Conservation (phyloP, 2,329 filamentous ascomycete species). For the Aspergillus thermomutatus region DNA sequence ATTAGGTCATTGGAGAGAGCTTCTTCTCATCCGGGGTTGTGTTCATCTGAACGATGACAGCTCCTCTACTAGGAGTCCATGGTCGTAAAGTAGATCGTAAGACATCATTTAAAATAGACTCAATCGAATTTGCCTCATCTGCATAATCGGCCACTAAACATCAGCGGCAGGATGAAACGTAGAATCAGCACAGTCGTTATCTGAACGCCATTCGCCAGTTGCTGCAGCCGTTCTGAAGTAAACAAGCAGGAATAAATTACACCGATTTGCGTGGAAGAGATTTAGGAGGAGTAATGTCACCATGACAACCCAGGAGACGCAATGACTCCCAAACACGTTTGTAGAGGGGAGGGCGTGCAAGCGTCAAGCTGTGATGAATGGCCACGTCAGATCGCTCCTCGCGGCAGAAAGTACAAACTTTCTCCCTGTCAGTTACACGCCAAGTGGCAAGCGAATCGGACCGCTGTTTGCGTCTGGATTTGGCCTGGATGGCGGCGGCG, state of each 20-base stretch:
- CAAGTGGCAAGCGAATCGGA: conserved; percentile 25
- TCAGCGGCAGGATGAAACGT: too few species aligned
- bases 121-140: neutral
- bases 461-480: conserved; percentile 30
- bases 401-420: conserved; percentile 29
- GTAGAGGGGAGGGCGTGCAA: conserved; percentile 19
- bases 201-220: conserved; percentile 11
- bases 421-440: conserved; percentile 23
- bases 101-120: neutral
- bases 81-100: neutral
- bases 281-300: conserved; percentile 15
- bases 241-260: conserved; percentile 5
- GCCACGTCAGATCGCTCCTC: conserved; percentile 26
- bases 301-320: conserved; percentile 24
- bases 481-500: conserved; percentile 35
- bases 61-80: neutral
- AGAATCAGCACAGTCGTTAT: neutral
- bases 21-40: neutral
- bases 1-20: neutral
- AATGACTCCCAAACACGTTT: conserved; percentile 25
- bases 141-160: too few species aligned
- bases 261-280: conserved; percentile 12
- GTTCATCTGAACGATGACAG: neutral
- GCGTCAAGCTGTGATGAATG: conserved; percentile 18
- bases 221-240: neutral